Evolutionary conservation across 495 filamentous ascomycete species (phyloP).

Genomic region (Talaromyces liani): DNA sequence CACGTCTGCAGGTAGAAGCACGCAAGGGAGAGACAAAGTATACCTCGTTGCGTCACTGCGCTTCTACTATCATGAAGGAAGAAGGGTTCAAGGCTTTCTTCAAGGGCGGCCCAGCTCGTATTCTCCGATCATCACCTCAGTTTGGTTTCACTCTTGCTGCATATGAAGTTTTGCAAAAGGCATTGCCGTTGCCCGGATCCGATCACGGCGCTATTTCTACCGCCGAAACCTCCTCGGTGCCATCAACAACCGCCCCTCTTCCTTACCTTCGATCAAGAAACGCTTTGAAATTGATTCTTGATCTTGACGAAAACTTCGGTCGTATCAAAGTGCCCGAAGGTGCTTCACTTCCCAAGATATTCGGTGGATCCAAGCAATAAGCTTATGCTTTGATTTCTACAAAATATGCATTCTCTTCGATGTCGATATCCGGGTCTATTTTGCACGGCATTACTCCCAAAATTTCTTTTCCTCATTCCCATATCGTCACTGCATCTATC

Average conservation of each 20-base stretch:
- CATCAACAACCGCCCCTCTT: conserved; percentile 57
- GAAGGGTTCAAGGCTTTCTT: conserved; percentile 96
- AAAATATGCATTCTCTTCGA: conserved; percentile 5
- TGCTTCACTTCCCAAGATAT: conserved; percentile 36
- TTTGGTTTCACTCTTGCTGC: conserved; percentile 96
- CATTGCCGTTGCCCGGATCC: conserved; percentile 72
- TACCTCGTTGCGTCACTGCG: conserved; percentile 80
- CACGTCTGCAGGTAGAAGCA: conserved; percentile 91
- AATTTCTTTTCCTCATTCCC: not conserved
- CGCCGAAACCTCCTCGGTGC: conserved; percentile 28
- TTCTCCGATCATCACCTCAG: conserved; percentile 88
- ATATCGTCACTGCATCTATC: not conserved
- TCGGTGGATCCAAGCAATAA: conserved; percentile 27
- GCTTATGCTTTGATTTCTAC: conserved; percentile 3
- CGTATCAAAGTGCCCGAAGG: conserved; percentile 49
- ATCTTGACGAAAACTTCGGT: conserved; percentile 88
- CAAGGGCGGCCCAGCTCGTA: conserved; percentile 94
- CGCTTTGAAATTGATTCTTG: conserved; percentile 93
- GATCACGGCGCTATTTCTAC: conserved; percentile 37
- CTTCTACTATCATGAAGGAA: conserved; percentile 72
- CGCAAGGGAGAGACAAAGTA: conserved; percentile 88
- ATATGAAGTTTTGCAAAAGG: conserved; percentile 83
- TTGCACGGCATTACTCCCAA: not conserved
- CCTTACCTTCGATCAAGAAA: conserved; percentile 83
- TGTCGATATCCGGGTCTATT: not conserved